These are phyloP conservation scores for Papiliotrema laurentii DNA, from an alignment of 1,284 basidiomycete genomes.

Conservation along the genomic window DNA sequence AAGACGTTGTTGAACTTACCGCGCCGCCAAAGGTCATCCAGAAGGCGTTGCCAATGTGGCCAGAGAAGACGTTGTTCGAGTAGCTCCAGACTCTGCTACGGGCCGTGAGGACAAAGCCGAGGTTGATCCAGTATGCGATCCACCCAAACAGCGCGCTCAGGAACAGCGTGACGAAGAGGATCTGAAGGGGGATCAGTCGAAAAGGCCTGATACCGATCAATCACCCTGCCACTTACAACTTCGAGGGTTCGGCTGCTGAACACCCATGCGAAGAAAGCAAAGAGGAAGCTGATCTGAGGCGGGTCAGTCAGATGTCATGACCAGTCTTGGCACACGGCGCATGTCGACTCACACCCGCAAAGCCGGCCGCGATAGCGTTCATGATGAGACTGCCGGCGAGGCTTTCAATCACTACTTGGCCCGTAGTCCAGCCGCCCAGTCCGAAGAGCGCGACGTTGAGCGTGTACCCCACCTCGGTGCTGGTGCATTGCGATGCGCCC, in stretches of 20 bases:
- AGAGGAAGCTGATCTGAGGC: slow-evolving; percentile 16
- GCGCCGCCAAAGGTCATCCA: slow-evolving; percentile 40
- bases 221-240: slow-evolving; percentile 22
- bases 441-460: slow-evolving; percentile 26
- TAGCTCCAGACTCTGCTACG: slow-evolving; percentile 22
- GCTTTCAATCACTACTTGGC: slow-evolving; percentile 10
- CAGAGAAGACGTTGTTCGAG: slow-evolving; percentile 21
- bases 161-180: slow-evolving; percentile 29
- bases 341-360: slow-evolving; percentile 26
- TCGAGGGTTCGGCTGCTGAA: slow-evolving; percentile 23
- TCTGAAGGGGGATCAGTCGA: slow-evolving; percentile 8
- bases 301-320: not conserved
- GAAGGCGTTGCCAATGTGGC: slow-evolving; percentile 31
- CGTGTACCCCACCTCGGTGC: slow-evolving; percentile 28
- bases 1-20: slow-evolving; percentile 17
- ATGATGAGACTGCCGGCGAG: slow-evolving; percentile 29
- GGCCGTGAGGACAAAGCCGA: slow-evolving; percentile 32
- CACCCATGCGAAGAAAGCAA: slow-evolving; percentile 33
- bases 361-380: slow-evolving; percentile 35
- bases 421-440: not conserved
- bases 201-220: not conserved
- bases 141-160: slow-evolving; percentile 21
- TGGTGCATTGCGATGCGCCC: slow-evolving; percentile 23
- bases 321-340: not conserved
- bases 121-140: slow-evolving; percentile 32